Base-by-base conservation (phyloP, 106 monocot genomes). In the Dioscorea alata region DNA sequence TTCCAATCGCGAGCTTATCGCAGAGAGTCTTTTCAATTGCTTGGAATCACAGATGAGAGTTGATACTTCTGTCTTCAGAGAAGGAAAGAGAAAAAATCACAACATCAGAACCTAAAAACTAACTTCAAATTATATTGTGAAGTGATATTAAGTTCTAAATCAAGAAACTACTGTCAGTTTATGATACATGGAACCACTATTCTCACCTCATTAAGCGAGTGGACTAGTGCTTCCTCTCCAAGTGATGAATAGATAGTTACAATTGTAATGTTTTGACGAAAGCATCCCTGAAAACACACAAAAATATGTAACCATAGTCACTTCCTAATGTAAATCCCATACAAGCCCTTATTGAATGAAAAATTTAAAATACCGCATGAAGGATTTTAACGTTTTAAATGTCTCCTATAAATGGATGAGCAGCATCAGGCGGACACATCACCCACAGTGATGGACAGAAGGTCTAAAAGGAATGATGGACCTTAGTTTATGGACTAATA, bases 161-260 rank as follows among this genome's bases (percentile, higher is more conserved):
- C 15, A 66, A 54, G 42, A 13, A 20, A 25, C 61, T 12, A 25
- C 32, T 28, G 28, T 28, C 28, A 28, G 28, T 28, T 28, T 28
- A 28, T 28, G 28, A 28, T 28, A 28, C 28, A 28, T 28, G 28
- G 28, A 28, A 28, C 28, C 28, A 54, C 61, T 8, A 50, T 53
- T 28, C 21, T 59, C 18, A 88, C 88, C 88, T 88, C 88, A 63
- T 88, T 88, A 1, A 88, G 59, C 18, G 88, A 88, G 63, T 88
- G 83, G 50, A 63, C 23, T 6, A 88, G 75, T 18, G 84, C 88
- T 9, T 84, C 83, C 64, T 84, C 84, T 17, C 88, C 88, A 3
- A 88, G 59, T 14, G 88, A 88, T 53, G 88, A 68, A 72, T 84
- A 88, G 18, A 88, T 84, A 14, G 88, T 88, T 2, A 84, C 88